Evolutionary conservation across 2,329 filamentous ascomycete species (phyloP), one percentile per base, ranked within the genome.

Genomic region (Neodidymelliopsis sp.): DNA sequence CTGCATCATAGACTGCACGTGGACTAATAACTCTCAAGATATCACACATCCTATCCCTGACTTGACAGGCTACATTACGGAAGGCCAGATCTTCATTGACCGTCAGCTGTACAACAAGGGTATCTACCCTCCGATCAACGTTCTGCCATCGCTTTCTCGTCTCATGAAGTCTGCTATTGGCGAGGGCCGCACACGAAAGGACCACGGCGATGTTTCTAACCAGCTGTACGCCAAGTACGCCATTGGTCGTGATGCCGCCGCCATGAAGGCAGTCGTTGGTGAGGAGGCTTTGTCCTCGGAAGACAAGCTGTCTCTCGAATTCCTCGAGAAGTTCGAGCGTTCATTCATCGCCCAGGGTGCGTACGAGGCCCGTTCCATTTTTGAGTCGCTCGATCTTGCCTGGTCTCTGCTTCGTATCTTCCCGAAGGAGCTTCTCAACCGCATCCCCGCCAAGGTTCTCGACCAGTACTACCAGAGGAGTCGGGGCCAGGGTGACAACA

Each of bases 101-200:
- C 91, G 93, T 78, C 86, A 89, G 70, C 82, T 99, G 42, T 75
- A 91, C 82, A 99, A 99, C 84, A 94, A 94, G 81, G 93, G 92
- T 78, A 87, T 99, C 78, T 97, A 96, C 81, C 94, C 94, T 42
- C 94, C 94, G 15, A 99, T 99, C 81, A 99, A 99, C 80, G 94
- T 99, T 58, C 81, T 99, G 54, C 94, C 94, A 18, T 99, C 94
- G 36, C 88, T 99, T 28, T 99, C 94, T 18, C 94, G 94, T 85
- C 88, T 99, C 72, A 99, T 99, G 94, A 99, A 99, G 79, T 99
- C 94, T 69, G 94, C 94, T 74, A 99, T 99, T 70, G 94, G 94
- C 66, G 92, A 97, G 79, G 91, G 91, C 59, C 93, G 92, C 83
- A 99, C 94, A 19, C 89, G 94, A 67, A 92, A 90, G 77, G 95